Evolutionary conservation across 192 early-diverging fungal species (phyloP).

Genomic region (Coemansia sp.): DNA sequence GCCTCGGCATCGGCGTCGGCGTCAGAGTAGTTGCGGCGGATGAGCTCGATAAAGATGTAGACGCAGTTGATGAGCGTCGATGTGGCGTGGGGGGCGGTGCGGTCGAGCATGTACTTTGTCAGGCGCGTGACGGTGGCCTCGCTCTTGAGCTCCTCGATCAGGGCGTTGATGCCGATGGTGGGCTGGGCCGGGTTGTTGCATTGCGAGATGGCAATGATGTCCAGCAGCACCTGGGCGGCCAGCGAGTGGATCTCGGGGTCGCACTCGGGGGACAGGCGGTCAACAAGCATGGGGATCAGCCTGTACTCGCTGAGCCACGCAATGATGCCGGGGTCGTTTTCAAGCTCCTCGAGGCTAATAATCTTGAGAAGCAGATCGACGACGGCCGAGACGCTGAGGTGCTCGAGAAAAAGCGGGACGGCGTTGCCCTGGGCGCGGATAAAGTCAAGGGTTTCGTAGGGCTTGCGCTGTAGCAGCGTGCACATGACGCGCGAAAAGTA

Average conservation of each 20-base stretch:
- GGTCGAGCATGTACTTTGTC: conserved; percentile 82
- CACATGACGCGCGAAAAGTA: conserved; percentile 91
- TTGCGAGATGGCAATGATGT: conserved; percentile 80
- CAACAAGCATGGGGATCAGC: conserved; percentile 74
- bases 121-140: conserved; percentile 74
- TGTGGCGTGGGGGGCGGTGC: conserved; percentile 68
- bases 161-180: conserved; percentile 61
- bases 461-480: conserved; percentile 84
- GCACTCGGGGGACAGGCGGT: conserved; percentile 70
- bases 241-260: conserved; percentile 82
- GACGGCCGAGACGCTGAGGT: conserved; percentile 83
- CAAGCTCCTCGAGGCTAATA: conserved; percentile 87
- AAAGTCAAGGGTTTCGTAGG: conserved; percentile 83
- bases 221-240: conserved; percentile 74
- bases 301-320: conserved; percentile 86
- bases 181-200: conserved; percentile 62
- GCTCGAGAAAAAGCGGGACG: conserved; percentile 71
- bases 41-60: conserved; percentile 95
- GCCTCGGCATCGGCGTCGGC: conserved; percentile 4
- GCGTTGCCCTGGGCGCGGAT: conserved; percentile 75
- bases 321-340: conserved; percentile 80
- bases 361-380: conserved; percentile 91
- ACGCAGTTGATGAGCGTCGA: conserved; percentile 92
- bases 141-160: conserved; percentile 69
- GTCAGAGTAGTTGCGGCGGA: conserved; percentile 86